Evolutionary conservation across 1,284 basidiomycete genomes (phyloP), one percentile per base, ranked within the genome.

Genomic region (Leccinum solheimii): DNA sequence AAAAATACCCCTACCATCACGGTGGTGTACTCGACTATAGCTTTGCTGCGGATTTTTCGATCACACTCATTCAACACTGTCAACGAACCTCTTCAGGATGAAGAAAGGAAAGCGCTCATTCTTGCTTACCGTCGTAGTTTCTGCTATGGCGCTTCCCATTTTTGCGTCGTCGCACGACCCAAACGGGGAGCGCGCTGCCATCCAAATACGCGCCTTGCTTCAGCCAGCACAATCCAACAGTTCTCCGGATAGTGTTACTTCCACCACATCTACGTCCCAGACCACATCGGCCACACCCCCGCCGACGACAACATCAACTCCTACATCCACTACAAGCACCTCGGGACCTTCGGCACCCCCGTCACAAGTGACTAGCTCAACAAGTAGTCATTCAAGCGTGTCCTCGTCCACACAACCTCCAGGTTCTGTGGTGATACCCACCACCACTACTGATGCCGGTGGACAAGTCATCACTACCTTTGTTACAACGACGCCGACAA

Each of bases 131-230:
- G 55, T 67, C 53, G 65, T 68, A 34, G 64, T 69, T 10, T 75
- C 72, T 48, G 73, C 68, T 58, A 43, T 73, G 52, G 59, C 76
- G 19, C 62, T 75, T 60, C 71, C 72, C 55, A 66, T 67, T 43
- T 60, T 70, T 59, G 72, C 69, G 23, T 68, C 68, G 34, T 64
- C 60, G 45, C 60, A 67, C 54, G 66, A 71, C 51, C 67, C 66
- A 45, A 68, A 77, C 45, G 62, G 67, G 48, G 65, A 61, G 19
- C 68, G 53, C n/a, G 55, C 32, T 7, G 64, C 49, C 50, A 30
- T 62, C 51, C 68, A 72, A 62, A 57, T 64, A 45, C 74, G 62
- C 36, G 71, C 54, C 36, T n/a, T 55, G 52, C 1, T 61, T 3
- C 26, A 27, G 50, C 50, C 50, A 2, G 5, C 21, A 49, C 55